Conservation (phyloP, 1,284 basidiomycete genomes). For the Cryptococcus amylolentus region DNA sequence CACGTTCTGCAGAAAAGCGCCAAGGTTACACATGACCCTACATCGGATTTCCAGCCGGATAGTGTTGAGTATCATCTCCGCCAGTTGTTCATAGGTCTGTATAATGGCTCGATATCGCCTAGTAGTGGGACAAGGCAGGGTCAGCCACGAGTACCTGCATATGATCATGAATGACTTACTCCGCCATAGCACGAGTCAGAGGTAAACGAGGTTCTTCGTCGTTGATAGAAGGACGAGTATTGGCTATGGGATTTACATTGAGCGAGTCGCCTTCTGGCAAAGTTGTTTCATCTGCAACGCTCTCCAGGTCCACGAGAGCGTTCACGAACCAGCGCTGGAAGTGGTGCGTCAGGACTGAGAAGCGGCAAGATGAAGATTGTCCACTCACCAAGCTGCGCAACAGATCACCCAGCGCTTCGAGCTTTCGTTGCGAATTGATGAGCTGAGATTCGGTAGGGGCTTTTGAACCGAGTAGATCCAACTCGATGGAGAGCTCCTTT, state of each 20-base stretch:
- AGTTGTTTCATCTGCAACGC: slow-evolving; percentile 57
- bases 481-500: slow-evolving; percentile 73
- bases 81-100: slow-evolving; percentile 82
- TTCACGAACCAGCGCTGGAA: slow-evolving; percentile 73
- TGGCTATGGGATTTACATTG: slow-evolving; percentile 41
- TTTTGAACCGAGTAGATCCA: slow-evolving; percentile 59
- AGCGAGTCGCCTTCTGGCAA: slow-evolving; percentile 52
- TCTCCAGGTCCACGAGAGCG: slow-evolving; percentile 64
- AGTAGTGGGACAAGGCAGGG: slow-evolving; percentile 10
- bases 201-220: slow-evolving; percentile 64
- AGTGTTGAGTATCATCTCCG: slow-evolving; percentile 80
- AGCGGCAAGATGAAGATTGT: neutral
- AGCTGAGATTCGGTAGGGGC: slow-evolving; percentile 64
- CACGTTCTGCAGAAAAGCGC: slow-evolving; percentile 71
- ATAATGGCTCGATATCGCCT: slow-evolving; percentile 87
- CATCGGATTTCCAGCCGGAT: slow-evolving; percentile 86
- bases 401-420: slow-evolving; percentile 72
- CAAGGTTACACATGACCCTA: slow-evolving; percentile 75
- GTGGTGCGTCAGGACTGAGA: neutral
- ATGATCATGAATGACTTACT: slow-evolving; percentile 56
- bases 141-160: slow-evolving; percentile 1
- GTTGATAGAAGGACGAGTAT: slow-evolving; percentile 13
- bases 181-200: slow-evolving; percentile 76
- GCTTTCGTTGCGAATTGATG: slow-evolving; percentile 69
- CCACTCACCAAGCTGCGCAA: slow-evolving; percentile 80